Conservation (phyloP, 2,329 filamentous ascomycete species). For the Penicillium sp. region DNA sequence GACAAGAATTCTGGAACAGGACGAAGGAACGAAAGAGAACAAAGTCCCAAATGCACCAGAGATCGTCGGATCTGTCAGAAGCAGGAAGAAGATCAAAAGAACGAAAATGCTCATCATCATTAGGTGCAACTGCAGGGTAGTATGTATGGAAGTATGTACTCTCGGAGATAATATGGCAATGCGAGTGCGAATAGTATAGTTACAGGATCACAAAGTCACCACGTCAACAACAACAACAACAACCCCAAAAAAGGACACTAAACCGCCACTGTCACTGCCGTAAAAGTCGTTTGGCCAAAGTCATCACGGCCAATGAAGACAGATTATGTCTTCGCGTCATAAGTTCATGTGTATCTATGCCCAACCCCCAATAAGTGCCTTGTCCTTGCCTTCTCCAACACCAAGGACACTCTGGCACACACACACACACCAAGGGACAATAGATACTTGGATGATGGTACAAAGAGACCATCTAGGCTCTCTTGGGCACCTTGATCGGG, state of each 20-base stretch:
- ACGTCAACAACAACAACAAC: conserved; percentile 2
- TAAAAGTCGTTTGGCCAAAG: conserved; percentile 27
- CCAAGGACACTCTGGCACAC: background rate
- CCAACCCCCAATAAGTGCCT: conserved; percentile 9
- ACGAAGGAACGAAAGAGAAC: conserved; percentile 2
- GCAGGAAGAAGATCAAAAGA: conserved; percentile 1
- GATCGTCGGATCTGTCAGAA: too few relatives aligned
- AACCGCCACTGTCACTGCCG: conserved; percentile 15
- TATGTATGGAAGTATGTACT: conserved; percentile 15
- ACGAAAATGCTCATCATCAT: conserved; percentile 3
- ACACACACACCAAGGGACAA: background rate
- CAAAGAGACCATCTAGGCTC: background rate
- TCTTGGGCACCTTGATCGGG: conserved; percentile 1
- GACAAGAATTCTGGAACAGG: background rate
- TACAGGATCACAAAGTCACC: conserved; percentile 10
- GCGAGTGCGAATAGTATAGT: conserved; percentile 7
- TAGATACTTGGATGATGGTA: background rate
- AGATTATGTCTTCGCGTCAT: conserved; percentile 26
- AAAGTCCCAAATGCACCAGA: conserved; percentile 4
- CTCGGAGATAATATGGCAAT: conserved; percentile 6
- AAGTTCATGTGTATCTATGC: conserved; percentile 29
- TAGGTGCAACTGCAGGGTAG: conserved; percentile 3
- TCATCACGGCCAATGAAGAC: conserved; percentile 28
- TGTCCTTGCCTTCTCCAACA: too few relatives aligned
- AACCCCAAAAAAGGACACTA: background rate